Evolutionary conservation across 257 asterid species (phyloP).

Genomic region (Jasminum sambac): DNA sequence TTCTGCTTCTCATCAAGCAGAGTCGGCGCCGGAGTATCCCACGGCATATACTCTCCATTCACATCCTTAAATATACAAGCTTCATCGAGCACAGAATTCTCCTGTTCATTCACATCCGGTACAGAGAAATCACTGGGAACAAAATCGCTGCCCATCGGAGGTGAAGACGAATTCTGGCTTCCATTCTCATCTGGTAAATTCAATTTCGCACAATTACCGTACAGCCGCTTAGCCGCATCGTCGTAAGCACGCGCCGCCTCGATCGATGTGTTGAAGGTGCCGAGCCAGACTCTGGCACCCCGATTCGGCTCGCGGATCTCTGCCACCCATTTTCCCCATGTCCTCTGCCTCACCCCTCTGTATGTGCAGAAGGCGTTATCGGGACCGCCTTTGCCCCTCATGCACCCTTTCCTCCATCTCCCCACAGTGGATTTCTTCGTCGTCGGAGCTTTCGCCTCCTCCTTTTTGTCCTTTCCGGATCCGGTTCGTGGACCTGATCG

Average conservation of each 20-base stretch:
- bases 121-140: slow-evolving; percentile 19
- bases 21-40: slow-evolving; percentile 59
- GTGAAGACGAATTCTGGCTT: not conserved
- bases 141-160: not conserved
- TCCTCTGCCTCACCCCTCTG: slow-evolving; percentile 82
- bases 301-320: slow-evolving; percentile 82
- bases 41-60: slow-evolving; percentile 32
- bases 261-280: slow-evolving; percentile 63
- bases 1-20: slow-evolving; percentile 45
- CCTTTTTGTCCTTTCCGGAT: not conserved
- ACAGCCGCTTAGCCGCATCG: slow-evolving; percentile 57
- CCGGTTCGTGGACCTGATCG: not conserved
- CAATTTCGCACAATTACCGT: slow-evolving; percentile 56
- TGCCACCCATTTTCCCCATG: slow-evolving; percentile 88
- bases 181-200: slow-evolving; percentile 34
- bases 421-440: slow-evolving; percentile 39
- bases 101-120: slow-evolving; percentile 15
- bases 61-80: slow-evolving; percentile 44
- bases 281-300: slow-evolving; percentile 75
- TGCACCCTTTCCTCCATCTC: slow-evolving; percentile 70
- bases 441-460: not conserved
- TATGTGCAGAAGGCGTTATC: slow-evolving; percentile 68
- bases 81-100: slow-evolving; percentile 44
- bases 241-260: slow-evolving; percentile 85
- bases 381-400: slow-evolving; percentile 88